Base-by-base conservation (phyloP, 2,329 filamentous ascomycete genomes). In the Daldinia sp. region DNA sequence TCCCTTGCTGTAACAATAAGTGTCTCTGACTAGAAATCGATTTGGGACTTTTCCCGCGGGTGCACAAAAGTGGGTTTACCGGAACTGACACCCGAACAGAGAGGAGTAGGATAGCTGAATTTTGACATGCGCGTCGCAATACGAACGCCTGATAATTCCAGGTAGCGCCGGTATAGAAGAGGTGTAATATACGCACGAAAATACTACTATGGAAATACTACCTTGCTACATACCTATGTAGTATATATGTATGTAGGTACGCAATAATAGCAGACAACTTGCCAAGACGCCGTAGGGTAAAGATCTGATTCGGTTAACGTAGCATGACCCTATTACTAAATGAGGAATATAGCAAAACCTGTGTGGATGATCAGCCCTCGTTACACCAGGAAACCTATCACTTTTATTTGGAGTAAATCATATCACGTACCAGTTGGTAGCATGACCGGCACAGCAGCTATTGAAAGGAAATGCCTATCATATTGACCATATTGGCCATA, bases 131-230 rank as follows among this genome's bases (percentile, higher is more conserved):
- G 52, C 8, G 43, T 47, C 55, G 27, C 53, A 49, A 66, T 61
- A 59, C 61, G 54, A 61, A 61, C 41, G 39, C 54, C 51, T 47
- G 45, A 50, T 19, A 48, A 58, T 47, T 19, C 58, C 30, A 50
- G 47, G 30, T 47, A 61, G 58, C 63, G 47, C 51, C 51, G 54
- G 47, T 62, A 53, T 57, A 29, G 15, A 58, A 53, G 53, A 27
- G 6, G 25, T 49, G 27, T 47, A 60, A 61, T 47, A 19, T 45
- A 37, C 27, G 25, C 34, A 53, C 32, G 50, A 56, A 53, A 62
- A 64, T 61, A 25, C 61, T 58, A 64, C 61, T 58, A 19, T 45
- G 37, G n/a, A 53, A 62, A 64, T 61, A 25, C 61, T 58, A 64
- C 61, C 61, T 25, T 45, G 37, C 45, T 30, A 48, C 27, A 19